Evolutionary conservation across 176 grass and related monocot species (phyloP).

Genomic region (Cenchrus fungigraminus): DNA sequence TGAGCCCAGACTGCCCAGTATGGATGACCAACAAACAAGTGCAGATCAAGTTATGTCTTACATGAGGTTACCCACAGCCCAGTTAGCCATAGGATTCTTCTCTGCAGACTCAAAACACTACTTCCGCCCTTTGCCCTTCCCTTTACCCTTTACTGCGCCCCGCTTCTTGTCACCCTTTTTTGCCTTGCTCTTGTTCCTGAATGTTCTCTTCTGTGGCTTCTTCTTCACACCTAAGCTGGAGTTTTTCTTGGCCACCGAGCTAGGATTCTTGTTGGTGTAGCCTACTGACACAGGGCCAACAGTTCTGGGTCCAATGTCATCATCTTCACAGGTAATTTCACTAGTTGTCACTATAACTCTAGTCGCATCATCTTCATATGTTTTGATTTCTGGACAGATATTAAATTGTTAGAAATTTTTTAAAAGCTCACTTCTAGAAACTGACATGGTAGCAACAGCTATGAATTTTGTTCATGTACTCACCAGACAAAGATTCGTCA

Average conservation of each 20-base stretch:
- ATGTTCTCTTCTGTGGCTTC: constrained; percentile 60
- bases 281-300: not conserved
- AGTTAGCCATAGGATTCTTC: constrained; percentile 9
- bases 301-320: constrained; percentile 36
- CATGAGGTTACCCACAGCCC: not conserved
- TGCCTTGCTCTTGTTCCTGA: constrained; percentile 63
- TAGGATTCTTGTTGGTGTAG: constrained; percentile 46
- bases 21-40: not conserved
- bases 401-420: constrained; percentile 3
- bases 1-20: not conserved
- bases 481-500: constrained; percentile 58
- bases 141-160: constrained; percentile 44
- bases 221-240: constrained; percentile 63
- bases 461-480: constrained; percentile 15
- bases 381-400: constrained; percentile 65
- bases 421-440: constrained; percentile 51
- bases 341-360: constrained; percentile 79
- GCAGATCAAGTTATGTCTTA: not conserved
- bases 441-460: constrained; percentile 3
- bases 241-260: constrained; percentile 47
- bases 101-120: constrained; percentile 37
- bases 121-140: constrained; percentile 63
- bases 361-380: constrained; percentile 71
- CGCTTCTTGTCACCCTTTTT: constrained; percentile 51
- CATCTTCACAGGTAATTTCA: constrained; percentile 57